A percentile compares a stretch with the other conserved stretches of the same genome.
These are phyloP conservation scores for Lasiodiplodia hormozganensis DNA, from an alignment of 2,329 filamentous ascomycete genomes.

Conservation along the genomic window DNA sequence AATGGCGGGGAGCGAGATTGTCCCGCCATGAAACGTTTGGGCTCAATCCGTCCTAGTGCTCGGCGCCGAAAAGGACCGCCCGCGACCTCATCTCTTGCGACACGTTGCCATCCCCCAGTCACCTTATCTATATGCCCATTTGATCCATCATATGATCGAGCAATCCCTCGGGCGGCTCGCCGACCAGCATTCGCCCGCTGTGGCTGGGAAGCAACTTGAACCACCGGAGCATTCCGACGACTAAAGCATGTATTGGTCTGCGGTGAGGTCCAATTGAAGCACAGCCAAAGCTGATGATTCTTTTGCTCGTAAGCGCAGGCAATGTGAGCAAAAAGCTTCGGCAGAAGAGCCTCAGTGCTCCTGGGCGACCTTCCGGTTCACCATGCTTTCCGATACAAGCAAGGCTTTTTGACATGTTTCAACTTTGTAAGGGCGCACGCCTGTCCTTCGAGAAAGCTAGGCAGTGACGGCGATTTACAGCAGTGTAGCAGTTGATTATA, in stretches of 20 bases:
- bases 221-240: not conserved
- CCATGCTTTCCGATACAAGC: not conserved
- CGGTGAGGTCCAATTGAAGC: not conserved
- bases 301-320: not conserved
- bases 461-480: not conserved
- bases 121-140: not conserved
- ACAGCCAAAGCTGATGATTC: not conserved
- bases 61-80: conserved; percentile 17
- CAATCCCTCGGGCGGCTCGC: no score
- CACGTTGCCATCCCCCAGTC: not conserved
- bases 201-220: not conserved
- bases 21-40: conserved; percentile 25
- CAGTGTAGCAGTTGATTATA: not conserved
- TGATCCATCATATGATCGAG: not conserved
- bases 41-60: conserved; percentile 15
- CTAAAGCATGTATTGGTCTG: no score
- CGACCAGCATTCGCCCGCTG: no score
- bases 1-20: conserved; percentile 25
- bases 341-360: not conserved
- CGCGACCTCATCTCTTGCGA: conserved; percentile 8
- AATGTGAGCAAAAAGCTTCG: not conserved
- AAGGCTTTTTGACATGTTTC: not conserved
- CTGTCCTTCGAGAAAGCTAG: not conserved
- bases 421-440: not conserved
- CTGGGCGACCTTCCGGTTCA: not conserved